Base-by-base conservation (phyloP, 352 stramenopile species). In the Peronosclerospora sorghi region DNA sequence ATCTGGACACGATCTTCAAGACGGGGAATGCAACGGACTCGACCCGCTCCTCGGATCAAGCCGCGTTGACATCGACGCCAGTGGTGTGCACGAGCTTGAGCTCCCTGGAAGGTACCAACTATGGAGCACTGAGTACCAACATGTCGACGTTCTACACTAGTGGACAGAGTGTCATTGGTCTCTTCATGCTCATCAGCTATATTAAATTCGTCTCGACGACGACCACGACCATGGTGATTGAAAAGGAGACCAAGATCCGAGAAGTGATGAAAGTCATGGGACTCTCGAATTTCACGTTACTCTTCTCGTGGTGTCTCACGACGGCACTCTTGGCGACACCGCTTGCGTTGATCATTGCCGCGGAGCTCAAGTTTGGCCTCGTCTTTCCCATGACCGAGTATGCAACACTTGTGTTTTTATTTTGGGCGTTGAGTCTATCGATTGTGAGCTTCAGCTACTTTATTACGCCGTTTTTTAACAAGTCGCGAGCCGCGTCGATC, bases 241-340 rank as follows among this genome's bases (percentile, higher is more conserved):
- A 91, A 32, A 91, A 90, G 40, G 78, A 88, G 51, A 78, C 70
- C 32, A 59, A 66, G 30, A 77, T 91, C 26, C 74, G 76, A 24
- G 74, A 88, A 44, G 62, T 88, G 34, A 86, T 94, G 72, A 83
- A 82, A 58, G 88, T 86, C 46, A 88, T 88, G 75, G 78, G 81
- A 1, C 51, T 89, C 1, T 74, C 62, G 5, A 76, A 83, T 42
- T 48, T 59, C 20, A 74, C 69, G 26, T 43, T 89, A 28, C 55
- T 85, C n/a, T 52, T 51, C 15, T 85, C 73, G 19, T 86, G 73
- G 73, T 60, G 66, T 18, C 36, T 76, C 13, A 83, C 72, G 4
- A 73, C 51, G 12, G 48, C 55, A 1, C 41, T 83, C 8, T 41
- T 84, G 6, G 69, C 70, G 15, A 71, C 74, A 2, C 54, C 58